Percentiles rank a stretch among this genome's conserved stretches.
phyloP scores from a whole-genome alignment of 768 basidiomycete species.

The Hericium erinaceus region DNA sequence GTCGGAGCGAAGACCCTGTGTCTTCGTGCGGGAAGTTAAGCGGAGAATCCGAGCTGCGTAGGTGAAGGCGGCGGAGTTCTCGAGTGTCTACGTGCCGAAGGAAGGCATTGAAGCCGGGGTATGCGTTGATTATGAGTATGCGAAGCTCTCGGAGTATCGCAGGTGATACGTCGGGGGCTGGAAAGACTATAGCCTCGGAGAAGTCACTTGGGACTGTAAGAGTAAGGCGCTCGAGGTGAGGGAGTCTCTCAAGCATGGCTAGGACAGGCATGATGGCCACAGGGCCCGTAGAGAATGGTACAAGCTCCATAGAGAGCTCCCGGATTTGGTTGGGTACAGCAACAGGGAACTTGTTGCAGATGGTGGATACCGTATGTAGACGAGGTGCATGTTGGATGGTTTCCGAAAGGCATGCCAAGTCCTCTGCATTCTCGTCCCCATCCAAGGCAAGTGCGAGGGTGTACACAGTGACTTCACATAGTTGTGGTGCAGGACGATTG shows the following conservation, averaged over 20 bases:
- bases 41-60: conserved; percentile 31
- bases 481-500: conserved; percentile 24
- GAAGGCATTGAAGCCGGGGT: conserved; percentile 22
- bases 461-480: conserved; percentile 25
- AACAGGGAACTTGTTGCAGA: conserved; percentile 9
- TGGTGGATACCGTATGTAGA: conserved; percentile 15
- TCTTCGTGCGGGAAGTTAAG: conserved; percentile 24
- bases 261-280: conserved; percentile 15
- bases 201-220: conserved; percentile 28
- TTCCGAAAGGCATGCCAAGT: conserved; percentile 7
- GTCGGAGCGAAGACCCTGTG: conserved; percentile 21
- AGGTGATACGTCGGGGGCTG: conserved; percentile 7
- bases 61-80: conserved; percentile 27
- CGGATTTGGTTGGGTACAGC: conserved; percentile 7
- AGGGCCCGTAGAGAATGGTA: conserved; percentile 12
- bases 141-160: conserved; percentile 20
- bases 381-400: conserved; percentile 26
- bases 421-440: conserved; percentile 1
- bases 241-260: conserved; percentile 29
- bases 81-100: conserved; percentile 26
- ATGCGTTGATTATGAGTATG: conserved; percentile 22
- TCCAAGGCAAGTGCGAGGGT: conserved; percentile 7
- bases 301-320: conserved; percentile 6
- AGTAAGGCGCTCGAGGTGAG: conserved; percentile 31
- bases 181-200: conserved; percentile 17